These are phyloP conservation scores for Delitschia confertaspora DNA, from an alignment of 495 filamentous ascomycete species.

Conservation along the genomic window DNA sequence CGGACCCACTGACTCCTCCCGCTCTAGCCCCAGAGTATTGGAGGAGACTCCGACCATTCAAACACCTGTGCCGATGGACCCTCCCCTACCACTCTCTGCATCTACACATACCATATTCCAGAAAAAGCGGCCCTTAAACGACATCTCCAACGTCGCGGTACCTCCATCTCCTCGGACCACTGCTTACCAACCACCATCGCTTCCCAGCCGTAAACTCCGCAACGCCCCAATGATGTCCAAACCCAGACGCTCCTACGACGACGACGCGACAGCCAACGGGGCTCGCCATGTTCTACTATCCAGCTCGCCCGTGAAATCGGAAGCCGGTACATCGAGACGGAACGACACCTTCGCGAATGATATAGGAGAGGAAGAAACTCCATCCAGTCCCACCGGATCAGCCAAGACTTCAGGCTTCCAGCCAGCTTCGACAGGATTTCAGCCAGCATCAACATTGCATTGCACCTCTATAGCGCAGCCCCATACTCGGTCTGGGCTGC, in stretches of 20 bases:
- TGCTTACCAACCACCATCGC: conserved; percentile 8
- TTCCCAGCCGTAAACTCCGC: conserved; percentile 28
- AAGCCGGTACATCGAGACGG: conserved; percentile 5
- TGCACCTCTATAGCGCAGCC: conserved; percentile 42
- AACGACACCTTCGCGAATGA: too few relatives aligned
- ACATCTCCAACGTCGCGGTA: conserved; percentile 22
- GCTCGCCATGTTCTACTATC: conserved; percentile 39
- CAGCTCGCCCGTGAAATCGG: conserved; percentile 36
- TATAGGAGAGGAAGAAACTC: conserved; percentile 12
- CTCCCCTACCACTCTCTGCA: background rate
- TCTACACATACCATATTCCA: too few relatives aligned
- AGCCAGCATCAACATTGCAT: conserved; percentile 43
- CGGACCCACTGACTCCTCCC: background rate
- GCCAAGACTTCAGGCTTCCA: conserved; percentile 2
- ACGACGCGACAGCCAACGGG: conserved; percentile 3
- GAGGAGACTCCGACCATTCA: too few relatives aligned
- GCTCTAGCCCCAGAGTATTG: too few relatives aligned
- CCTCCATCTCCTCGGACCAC: background rate
- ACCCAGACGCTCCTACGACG: conserved; percentile 5
- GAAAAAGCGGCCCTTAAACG: conserved; percentile 11
- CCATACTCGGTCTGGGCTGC: conserved; percentile 31
- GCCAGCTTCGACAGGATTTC: conserved; percentile 24
- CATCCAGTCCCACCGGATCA: too few relatives aligned
- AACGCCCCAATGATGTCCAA: conserved; percentile 22
- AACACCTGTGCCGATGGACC: background rate